Evolutionary conservation across 768 basidiomycete species (phyloP).

Genomic region (Phlebiopsis flavidoalba): DNA sequence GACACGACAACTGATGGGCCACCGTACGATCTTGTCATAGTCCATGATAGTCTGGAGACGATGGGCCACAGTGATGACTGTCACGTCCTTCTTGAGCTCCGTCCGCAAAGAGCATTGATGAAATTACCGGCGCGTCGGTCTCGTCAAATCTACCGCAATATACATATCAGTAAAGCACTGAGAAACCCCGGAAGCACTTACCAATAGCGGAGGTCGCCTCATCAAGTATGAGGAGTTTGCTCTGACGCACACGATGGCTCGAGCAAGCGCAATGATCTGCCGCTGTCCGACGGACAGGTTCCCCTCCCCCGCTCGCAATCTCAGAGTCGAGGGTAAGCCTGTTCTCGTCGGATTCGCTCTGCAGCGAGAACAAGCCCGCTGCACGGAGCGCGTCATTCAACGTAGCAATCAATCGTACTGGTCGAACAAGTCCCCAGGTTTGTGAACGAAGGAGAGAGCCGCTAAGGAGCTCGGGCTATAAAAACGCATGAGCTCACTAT

Average conservation of each 20-base stretch:
- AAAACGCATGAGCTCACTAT: not conserved
- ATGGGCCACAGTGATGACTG: slow-evolving; percentile 56
- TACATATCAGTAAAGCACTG: not conserved
- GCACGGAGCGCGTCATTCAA: slow-evolving; percentile 36
- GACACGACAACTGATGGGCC: not conserved
- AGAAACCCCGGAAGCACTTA: slow-evolving; percentile 3
- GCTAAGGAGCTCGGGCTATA: slow-evolving; percentile 34
- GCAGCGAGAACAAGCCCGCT: slow-evolving; percentile 31
- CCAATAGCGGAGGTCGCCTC: slow-evolving; percentile 50
- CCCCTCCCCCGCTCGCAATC: slow-evolving; percentile 37
- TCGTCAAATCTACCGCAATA: slow-evolving; percentile 39
- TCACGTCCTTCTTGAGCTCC: slow-evolving; percentile 40
- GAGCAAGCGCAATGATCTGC: slow-evolving; percentile 54
- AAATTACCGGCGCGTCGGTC: slow-evolving; percentile 51
- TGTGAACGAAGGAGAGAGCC: slow-evolving; percentile 42
- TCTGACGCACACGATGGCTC: slow-evolving; percentile 54
- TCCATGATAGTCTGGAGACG: slow-evolving; percentile 56
- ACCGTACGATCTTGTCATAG: slow-evolving; percentile 49
- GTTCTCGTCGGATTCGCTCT: slow-evolving; percentile 27
- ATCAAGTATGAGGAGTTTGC: slow-evolving; percentile 54
- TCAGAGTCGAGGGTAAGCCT: slow-evolving; percentile 39
- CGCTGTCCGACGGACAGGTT: slow-evolving; percentile 54
- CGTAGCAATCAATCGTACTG: slow-evolving; percentile 40
- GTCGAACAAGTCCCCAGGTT: slow-evolving; percentile 46
- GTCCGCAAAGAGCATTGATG: slow-evolving; percentile 47